Percentiles rank a stretch among this genome's conserved stretches.
Evolutionary conservation across 1,139 yeast species (phyloP).

Genomic region (Trichomonascaceae sp.): DNA sequence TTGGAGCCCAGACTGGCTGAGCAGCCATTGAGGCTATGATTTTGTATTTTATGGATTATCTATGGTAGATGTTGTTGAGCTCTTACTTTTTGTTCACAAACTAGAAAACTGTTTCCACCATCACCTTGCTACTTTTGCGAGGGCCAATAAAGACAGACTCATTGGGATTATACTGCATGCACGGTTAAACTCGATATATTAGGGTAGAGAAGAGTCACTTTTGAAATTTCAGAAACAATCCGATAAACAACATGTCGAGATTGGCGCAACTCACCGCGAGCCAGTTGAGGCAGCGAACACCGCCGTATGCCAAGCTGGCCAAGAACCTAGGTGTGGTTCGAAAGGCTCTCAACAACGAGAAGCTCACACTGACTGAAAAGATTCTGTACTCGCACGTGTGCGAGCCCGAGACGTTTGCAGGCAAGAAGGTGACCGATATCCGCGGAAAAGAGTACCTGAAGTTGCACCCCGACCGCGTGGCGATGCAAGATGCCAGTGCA

Average conservation of each 20-base stretch:
- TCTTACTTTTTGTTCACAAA: not conserved
- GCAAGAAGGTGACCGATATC: conserved; percentile 35
- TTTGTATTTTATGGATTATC: not conserved
- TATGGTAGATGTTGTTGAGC: not conserved
- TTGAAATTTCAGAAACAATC: too few species aligned
- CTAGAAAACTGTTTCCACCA: not conserved
- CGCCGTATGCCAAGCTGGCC: conserved; percentile 73
- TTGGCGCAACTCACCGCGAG: not conserved
- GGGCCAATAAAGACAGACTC: too few species aligned
- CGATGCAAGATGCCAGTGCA: conserved; percentile 99
- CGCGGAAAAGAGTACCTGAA: conserved; percentile 82
- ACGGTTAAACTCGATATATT: too few species aligned
- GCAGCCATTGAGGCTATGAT: too few species aligned
- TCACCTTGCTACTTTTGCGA: too few species aligned
- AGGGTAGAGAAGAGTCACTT: too few species aligned
- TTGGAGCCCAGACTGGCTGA: too few species aligned
- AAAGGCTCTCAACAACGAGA: conserved; percentile 49
- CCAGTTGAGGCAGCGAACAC: conserved; percentile 36
- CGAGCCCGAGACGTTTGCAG: conserved; percentile 67
- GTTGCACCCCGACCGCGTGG: conserved; percentile 93
- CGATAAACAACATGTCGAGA: too few species aligned
- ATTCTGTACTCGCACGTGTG: conserved; percentile 83
- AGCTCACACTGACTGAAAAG: conserved; percentile 87
- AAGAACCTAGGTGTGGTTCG: conserved; percentile 51
- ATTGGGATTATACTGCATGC: too few species aligned